Evolutionary conservation across 495 filamentous ascomycete genomes (phyloP), one percentile per base, ranked within the genome.

Genomic region (Penicillium ucsense): DNA sequence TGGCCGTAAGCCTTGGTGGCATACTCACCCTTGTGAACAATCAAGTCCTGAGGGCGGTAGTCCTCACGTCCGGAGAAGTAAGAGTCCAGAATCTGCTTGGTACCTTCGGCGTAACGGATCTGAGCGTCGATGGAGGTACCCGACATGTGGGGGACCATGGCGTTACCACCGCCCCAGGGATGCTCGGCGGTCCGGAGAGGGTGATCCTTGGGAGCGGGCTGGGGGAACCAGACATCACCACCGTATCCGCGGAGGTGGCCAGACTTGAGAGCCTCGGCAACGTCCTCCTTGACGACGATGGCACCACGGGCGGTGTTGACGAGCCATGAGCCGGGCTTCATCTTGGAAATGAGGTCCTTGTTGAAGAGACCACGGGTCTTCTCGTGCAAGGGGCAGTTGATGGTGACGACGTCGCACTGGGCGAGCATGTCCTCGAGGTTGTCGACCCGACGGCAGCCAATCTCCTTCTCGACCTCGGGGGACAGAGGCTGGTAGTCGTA

Each of bases 261-360:
- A 34, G 78, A 77, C 76, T 89, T 87, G 63, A 98, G 80, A 30
- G 92, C 92, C 43, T 87, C 91, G 40, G 92, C 92, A 39, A 98
- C 92, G 61, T 96, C 92, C 71, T 97, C 91, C 82, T 98, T 98
- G 65, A 96, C 92, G 49, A 98, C 92, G 62, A 98, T 98, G 65
- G 92, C 92, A 55, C 92, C 92, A 67, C 92, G 92, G 45, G 92
- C 92, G 29, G 92, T 98, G 82, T 98, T 98, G 72, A 98, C 74
- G 62, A 98, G 84, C 90, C 90, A 97, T 39, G 87, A 67, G 81
- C 85, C 89, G 63, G 83, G 83, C 88, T 98, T 98, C 92, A 98
- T 98, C 86, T 96, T 96, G 59, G 84, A 78, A 60, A 98, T 94
- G 51, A 98, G 79, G n/a, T 96, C 88, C 85, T 97, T 97, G 80